Evolutionary conservation across 164 flowering plant genomes (phyloP).

Genomic region (Nymphaea thermarum): DNA sequence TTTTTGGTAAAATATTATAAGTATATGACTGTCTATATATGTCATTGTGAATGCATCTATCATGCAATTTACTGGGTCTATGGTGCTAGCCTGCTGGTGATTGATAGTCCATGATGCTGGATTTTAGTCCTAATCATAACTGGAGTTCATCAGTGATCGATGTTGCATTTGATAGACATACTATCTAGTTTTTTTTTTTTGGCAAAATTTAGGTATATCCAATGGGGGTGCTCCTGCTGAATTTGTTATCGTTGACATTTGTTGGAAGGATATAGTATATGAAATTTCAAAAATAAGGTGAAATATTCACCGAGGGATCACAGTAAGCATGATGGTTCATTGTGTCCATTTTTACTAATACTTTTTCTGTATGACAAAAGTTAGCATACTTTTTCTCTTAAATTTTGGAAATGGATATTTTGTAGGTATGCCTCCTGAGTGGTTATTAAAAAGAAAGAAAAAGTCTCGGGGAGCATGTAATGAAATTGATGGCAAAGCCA

Average conservation of each 20-base stretch:
- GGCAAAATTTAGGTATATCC: constrained; percentile 7
- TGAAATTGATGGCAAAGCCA: constrained; percentile 22
- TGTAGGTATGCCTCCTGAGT: constrained; percentile 45
- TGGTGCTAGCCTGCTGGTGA: no score
- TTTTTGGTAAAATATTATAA: no score
- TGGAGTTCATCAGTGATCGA: no score
- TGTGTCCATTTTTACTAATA: background rate
- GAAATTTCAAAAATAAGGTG: constrained; percentile 49
- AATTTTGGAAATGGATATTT: background rate
- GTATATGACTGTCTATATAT: no score
- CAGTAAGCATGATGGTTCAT: constrained; percentile 24
- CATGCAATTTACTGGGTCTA: no score
- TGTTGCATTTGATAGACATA: no score
- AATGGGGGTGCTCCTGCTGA: constrained; percentile 54
- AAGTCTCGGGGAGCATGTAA: constrained; percentile 28
- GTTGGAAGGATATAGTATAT: constrained; percentile 54
- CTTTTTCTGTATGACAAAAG: background rate
- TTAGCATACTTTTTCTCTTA: background rate
- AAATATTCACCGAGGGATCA: constrained; percentile 38
- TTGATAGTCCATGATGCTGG: no score
- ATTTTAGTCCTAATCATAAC: no score
- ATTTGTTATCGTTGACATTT: constrained; percentile 55
- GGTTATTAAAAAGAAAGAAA: constrained; percentile 32
- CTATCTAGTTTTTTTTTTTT: no score
- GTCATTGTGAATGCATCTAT: no score